Evolutionary conservation across 1,284 basidiomycete species (phyloP).

Genomic region (Somion occarium): DNA sequence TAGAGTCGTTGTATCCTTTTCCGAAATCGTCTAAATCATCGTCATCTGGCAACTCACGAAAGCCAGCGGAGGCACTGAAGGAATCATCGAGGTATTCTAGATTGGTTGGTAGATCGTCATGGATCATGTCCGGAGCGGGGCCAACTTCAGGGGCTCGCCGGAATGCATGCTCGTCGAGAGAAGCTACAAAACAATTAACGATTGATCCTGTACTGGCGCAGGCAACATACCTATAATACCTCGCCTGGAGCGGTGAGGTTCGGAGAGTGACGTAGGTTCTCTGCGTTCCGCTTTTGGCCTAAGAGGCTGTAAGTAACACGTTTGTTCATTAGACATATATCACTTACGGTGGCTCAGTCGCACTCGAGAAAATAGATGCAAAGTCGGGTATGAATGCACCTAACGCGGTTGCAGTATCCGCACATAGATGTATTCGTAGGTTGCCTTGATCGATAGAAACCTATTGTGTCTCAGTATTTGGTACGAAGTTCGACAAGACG

Average conservation of each 20-base stretch:
- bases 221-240: constrained; percentile 12
- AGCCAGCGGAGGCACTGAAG: constrained; percentile 71
- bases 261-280: constrained; percentile 11
- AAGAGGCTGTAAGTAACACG: not conserved
- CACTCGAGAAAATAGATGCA: constrained; percentile 33
- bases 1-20: constrained; percentile 36
- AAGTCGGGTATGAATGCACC: constrained; percentile 48
- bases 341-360: not conserved
- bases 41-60: constrained; percentile 66
- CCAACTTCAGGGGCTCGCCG: constrained; percentile 67
- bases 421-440: constrained; percentile 58
- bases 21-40: constrained; percentile 60
- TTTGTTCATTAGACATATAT: not conserved
- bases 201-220: not conserved
- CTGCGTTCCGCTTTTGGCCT: constrained; percentile 2
- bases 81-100: constrained; percentile 83
- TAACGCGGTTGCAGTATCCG: constrained; percentile 59
- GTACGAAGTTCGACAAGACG: too few species aligned
- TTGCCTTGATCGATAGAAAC: constrained; percentile 41
- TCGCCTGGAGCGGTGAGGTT: not conserved
- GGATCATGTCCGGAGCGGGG: constrained; percentile 81
- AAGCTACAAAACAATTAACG: constrained; percentile 41
- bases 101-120: constrained; percentile 89
- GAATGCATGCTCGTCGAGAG: constrained; percentile 86
- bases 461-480: too few species aligned